Percentiles rank a stretch among this genome's conserved stretches.
phyloP scores from a whole-genome alignment of 148 eudicot species.

The Linanthus parryae region DNA sequence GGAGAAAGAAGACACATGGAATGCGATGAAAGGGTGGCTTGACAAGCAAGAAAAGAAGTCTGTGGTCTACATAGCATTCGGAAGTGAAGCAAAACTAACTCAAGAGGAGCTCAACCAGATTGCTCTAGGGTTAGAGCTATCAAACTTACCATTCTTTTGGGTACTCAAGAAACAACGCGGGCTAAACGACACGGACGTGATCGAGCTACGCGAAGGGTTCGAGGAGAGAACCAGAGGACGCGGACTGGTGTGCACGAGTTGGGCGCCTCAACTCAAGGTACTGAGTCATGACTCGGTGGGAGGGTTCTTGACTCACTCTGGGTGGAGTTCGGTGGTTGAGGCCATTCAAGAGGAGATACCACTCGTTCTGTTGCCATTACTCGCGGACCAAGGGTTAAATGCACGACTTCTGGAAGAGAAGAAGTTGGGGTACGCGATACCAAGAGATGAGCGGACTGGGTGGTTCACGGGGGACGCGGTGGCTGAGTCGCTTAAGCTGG shows the following conservation, averaged over 20 bases:
- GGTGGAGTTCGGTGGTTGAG: conserved; percentile 19
- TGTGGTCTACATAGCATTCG: conserved; percentile 4
- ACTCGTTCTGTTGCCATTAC: conserved; percentile 12
- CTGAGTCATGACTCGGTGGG: conserved; percentile 30
- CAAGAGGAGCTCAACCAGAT: conserved; percentile 32
- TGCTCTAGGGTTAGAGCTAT: conserved; percentile 35
- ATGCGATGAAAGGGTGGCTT: background rate
- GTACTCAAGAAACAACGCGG: conserved; percentile 22
- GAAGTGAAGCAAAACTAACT: conserved; percentile 23
- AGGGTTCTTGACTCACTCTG: conserved; percentile 41
- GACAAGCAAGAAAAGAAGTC: background rate
- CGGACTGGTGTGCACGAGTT: conserved; percentile 36
- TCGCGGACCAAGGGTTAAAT: conserved; percentile 15
- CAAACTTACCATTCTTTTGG: conserved; percentile 37
- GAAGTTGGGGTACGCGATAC: conserved; percentile 9
- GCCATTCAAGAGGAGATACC: conserved; percentile 8
- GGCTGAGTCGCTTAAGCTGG: conserved; percentile 2
- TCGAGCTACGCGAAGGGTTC: background rate
- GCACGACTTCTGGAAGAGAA: conserved; percentile 18
- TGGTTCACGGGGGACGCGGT: conserved; percentile 3
- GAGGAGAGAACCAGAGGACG: conserved; percentile 5
- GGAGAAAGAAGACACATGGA: background rate
- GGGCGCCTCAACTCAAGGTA: conserved; percentile 49
- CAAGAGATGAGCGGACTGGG: conserved; percentile 11
- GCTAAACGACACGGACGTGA: background rate